Base-by-base conservation (phyloP, 768 basidiomycete genomes). In the Rhodotorula toruloides region DNA sequence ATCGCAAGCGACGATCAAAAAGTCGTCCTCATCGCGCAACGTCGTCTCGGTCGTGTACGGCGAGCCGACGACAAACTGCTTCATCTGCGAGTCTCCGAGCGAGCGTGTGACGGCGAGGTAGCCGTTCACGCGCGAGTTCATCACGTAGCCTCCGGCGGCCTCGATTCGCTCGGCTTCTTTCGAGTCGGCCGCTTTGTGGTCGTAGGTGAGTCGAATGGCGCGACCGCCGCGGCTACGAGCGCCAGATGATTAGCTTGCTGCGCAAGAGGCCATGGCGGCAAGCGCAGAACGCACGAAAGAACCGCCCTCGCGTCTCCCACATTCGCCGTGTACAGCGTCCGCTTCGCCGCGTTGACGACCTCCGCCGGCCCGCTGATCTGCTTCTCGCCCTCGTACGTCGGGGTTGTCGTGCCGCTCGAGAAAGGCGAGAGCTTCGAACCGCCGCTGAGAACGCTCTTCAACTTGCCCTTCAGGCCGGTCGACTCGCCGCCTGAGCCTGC, bases 21-120 rank as follows among this genome's bases (percentile, higher is more conserved):
- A 91, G 76, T 98, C 93, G 76, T 98, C 96, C 14, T 91, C 87
- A 13, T 89, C 85, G 63, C 87, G 87, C 50, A 99, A 79, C 73
- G 88, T 85, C 14, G 93, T 97, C 78, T 97, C 92, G 22, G 96
- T 98, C 27, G 96, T 99, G 79, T 96, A 99, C 14, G 96, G 96
- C 27, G 90, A 85, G 4, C 96, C 96, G 48, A 98, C 96, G 12
- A 99, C 94, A 77, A 93, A 99, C 74, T 98, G 94, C 79, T 99
- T 99, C 96, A 99, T 98, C 19, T 91, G 88, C 2, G 91, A 89
- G 76, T 99, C 96, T 37, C 96, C 96, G 65, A 99, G 80, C 74
- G 91, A 90, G 65, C 96, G 83, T n/a, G 96, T 98, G 40, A 99
- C 96, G 19, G 92, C 92, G 63, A 99, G 81, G 47, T 98, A 93